Evolutionary conservation across 1,284 basidiomycete genomes (phyloP).

Genomic region (Rhodotorula sp.): DNA sequence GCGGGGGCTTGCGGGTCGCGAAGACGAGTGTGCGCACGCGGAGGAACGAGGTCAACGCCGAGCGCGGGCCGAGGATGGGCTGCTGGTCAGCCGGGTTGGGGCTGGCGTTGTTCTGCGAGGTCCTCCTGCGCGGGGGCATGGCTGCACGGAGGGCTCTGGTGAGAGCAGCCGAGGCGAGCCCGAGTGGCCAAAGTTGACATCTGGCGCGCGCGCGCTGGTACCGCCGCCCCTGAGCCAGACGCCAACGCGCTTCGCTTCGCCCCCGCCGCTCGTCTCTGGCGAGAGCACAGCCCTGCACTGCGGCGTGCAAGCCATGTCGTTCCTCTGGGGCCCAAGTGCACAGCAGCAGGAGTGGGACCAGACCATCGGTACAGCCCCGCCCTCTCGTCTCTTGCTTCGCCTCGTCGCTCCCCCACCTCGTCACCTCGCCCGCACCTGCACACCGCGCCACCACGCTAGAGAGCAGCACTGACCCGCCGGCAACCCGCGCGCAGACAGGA

Average conservation of each 20-base stretch:
- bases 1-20: background rate
- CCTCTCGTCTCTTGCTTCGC: background rate
- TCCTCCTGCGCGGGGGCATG: constrained; percentile 8
- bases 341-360: constrained; percentile 32
- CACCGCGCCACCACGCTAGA: background rate
- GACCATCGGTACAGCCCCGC: constrained; percentile 21
- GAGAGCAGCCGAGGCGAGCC: background rate
- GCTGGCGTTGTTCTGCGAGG: background rate
- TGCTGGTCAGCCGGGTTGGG: too few relatives aligned
- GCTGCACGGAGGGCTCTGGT: background rate
- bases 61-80: constrained; percentile 66
- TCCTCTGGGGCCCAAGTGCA: constrained; percentile 26
- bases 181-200: background rate
- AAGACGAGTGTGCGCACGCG: constrained; percentile 59
- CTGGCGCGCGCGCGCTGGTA: background rate
- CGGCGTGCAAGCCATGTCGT: constrained; percentile 13
- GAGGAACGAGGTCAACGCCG: constrained; percentile 88
- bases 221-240: background rate
- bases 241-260: too few relatives aligned
- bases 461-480: background rate
- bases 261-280: background rate
- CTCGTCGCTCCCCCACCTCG: background rate
- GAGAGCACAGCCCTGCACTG: background rate
- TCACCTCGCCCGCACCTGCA: background rate
- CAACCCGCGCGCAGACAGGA: constrained; percentile 65